Evolutionary conservation across 176 grass and related monocot species (phyloP), one percentile per base, ranked within the genome.

Genomic region (Bonia amplexicaulis): DNA sequence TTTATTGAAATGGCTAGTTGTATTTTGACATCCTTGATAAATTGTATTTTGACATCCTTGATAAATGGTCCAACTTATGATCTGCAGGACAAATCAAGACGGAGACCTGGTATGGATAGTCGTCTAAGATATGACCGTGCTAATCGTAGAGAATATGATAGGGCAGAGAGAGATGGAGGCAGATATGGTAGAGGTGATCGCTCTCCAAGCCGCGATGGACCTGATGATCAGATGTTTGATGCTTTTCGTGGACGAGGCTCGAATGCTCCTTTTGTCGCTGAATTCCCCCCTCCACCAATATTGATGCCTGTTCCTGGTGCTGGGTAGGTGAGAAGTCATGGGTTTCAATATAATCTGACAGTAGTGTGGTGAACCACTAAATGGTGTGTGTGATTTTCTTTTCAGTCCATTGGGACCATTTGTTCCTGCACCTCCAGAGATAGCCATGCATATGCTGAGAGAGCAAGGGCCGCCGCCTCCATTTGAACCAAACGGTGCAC

Each of bases 301-400:
- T 84, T 99, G 71, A 92, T 99, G 93, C 97, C 97, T 86, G 90
- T 99, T 27, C 93, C 97, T 46, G 97, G 97, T 84, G 93, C 97
- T 74, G 97, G 97, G 97, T 99, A 87, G 37, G 93, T 79, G 54
- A 80, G 70, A 85, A 66, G 66, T 27, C 44, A 64, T 72, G 6
- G 49, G 22, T 71, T 55, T 87, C 41, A 87, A 19, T 77, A 17
- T 59, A 27, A 64, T 82, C 57, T 82, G 29, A 71, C 48, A 73
- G 35, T 29, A 54, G 37, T 83, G 23, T 69, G 12, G 9, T 45
- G 7, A 27, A 11, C 47, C 68, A 10, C 66, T 84, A 77, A 81
- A 44, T 88, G 44, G 47, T 79, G 60, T 79, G 82, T 33, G n/a
- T 53, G 20, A 19, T 80, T 80, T 85, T 68, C 5, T 92, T 80